Base-by-base conservation (phyloP, 2,329 filamentous ascomycete genomes). In the Neofusicoccum umdonicola region DNA sequence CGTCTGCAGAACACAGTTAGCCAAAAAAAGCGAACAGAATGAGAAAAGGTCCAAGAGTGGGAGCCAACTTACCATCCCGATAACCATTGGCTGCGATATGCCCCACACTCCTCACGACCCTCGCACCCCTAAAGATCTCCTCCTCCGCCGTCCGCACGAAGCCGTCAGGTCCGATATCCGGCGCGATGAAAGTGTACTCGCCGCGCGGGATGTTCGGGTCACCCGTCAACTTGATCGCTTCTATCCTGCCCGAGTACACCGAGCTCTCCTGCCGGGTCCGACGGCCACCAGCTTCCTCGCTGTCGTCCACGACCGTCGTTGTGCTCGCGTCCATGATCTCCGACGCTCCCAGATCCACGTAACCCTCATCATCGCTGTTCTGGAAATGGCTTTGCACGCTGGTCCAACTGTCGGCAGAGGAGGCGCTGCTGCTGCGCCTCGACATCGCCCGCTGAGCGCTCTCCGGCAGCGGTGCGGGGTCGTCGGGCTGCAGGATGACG, bases 221-320 rank as follows among this genome's bases (percentile, higher is more conserved):
- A 0, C 94, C 94, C 0, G 94, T 98, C 39, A 99, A 80, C 75
- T 98, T 98, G 72, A 97, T 88, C 0, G 90, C 94, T 74, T 93
- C 88, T 3, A 98, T 76, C 1, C 87, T 83, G 4, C 92, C 92
- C 12, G 81, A 82, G 68, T 90, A 87, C 1, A 86, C 79, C 13
- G 63, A 65, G 1, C 17, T 4, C 51, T 37, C 47, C 22, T 50
- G 42, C 42, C n/a, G 42, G 27, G 27, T 35, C 31, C 3, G 19
- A 3, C 37, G 6, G 37, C 37, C 17, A 17, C 13, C 7, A n/a
- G 31, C 37, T 5, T 73, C 68, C 31, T 72, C 68, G 3, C 73
- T 50, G 35, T 63, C 42, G 42, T 79, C 54, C 11, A 44, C 34
- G 3, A 45, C 41, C 1, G 61, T 63, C n/a, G 27, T 42, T 12